Evolutionary conservation across 805 yeast species (phyloP).

Genomic region (Candida dajiaensis): DNA sequence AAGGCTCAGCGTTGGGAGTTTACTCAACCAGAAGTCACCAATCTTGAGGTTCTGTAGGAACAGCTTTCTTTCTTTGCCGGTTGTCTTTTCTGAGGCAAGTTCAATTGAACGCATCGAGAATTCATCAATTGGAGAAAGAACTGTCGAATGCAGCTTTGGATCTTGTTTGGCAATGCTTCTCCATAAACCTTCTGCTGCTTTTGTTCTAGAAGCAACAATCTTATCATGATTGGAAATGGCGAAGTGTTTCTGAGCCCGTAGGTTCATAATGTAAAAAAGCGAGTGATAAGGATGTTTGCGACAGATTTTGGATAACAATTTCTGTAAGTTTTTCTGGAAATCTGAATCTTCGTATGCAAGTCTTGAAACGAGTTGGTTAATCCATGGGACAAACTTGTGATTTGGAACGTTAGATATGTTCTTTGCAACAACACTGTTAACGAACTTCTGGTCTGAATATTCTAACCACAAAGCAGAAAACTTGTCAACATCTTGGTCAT

Average conservation of each 20-base stretch:
- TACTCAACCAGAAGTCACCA: conserved; percentile 54
- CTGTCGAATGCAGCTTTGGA: conserved; percentile 20
- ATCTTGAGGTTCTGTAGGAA: conserved; percentile 29
- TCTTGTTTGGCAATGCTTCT: conserved; percentile 26
- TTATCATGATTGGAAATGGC: conserved; percentile 28
- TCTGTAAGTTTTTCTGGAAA: conserved; percentile 52
- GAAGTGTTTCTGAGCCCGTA: conserved; percentile 39
- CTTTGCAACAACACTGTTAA: conserved; percentile 37
- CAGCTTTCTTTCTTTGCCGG: conserved; percentile 11
- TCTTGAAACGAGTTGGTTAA: conserved; percentile 74
- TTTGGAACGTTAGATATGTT: conserved; percentile 43
- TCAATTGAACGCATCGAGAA: conserved; percentile 46
- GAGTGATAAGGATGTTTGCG: conserved; percentile 67
- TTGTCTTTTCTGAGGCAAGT: conserved; percentile 39
- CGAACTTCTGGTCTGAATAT: conserved; percentile 36
- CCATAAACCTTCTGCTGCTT: conserved; percentile 49
- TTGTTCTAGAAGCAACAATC: conserved; percentile 38
- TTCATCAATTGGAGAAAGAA: conserved; percentile 39
- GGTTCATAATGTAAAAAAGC: conserved; percentile 54
- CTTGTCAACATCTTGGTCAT: conserved; percentile 59
- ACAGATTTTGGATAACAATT: conserved; percentile 42
- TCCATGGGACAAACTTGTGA: conserved; percentile 70
- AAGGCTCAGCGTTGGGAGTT: conserved; percentile 37
- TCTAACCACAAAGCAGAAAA: conserved; percentile 84
- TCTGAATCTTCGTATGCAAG: conserved; percentile 39